phyloP scores from a whole-genome alignment of 768 basidiomycete genomes.

The Mycena latifolia region DNA sequence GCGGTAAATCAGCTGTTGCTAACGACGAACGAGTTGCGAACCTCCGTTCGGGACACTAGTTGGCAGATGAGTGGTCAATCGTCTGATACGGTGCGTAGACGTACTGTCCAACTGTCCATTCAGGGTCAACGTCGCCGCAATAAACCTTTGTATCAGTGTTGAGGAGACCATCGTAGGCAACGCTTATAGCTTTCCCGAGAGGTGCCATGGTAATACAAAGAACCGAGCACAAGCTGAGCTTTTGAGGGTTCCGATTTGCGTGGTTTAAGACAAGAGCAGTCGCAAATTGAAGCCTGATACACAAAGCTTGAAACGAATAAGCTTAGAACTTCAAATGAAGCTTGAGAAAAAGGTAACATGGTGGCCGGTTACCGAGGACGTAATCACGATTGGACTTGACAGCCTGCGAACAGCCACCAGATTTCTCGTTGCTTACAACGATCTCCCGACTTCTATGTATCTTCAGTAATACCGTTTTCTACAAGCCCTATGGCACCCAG shows the following conservation, averaged over 20 bases:
- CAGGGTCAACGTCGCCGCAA: conserved; percentile 56
- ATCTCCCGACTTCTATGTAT: conserved; percentile 12
- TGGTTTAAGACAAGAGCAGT: not conserved
- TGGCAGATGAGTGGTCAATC: not conserved
- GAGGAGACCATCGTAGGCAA: conserved; percentile 28
- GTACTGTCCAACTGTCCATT: conserved; percentile 61
- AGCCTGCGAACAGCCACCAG: too few species aligned
- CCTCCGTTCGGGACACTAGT: conserved; percentile 69
- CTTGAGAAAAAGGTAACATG: not conserved
- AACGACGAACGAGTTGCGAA: conserved; percentile 31
- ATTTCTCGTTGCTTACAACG: too few species aligned
- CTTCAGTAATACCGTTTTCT: conserved; percentile 7
- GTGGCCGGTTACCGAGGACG: not conserved
- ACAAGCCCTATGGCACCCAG: conserved; percentile 22
- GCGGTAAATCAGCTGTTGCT: conserved; percentile 12
- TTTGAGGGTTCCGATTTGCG: not conserved
- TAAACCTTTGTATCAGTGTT: conserved; percentile 41
- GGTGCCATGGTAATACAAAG: conserved; percentile 50
- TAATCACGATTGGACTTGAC: not conserved
- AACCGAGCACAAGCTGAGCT: not conserved
- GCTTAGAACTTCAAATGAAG: too few species aligned
- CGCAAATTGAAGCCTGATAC: too few species aligned
- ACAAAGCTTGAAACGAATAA: too few species aligned
- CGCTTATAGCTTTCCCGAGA: conserved; percentile 49
- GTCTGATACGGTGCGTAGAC: conserved; percentile 36